Evolutionary conservation across 768 basidiomycete genomes (phyloP), one percentile per base, ranked within the genome.

Genomic region (Serendipita indica): DNA sequence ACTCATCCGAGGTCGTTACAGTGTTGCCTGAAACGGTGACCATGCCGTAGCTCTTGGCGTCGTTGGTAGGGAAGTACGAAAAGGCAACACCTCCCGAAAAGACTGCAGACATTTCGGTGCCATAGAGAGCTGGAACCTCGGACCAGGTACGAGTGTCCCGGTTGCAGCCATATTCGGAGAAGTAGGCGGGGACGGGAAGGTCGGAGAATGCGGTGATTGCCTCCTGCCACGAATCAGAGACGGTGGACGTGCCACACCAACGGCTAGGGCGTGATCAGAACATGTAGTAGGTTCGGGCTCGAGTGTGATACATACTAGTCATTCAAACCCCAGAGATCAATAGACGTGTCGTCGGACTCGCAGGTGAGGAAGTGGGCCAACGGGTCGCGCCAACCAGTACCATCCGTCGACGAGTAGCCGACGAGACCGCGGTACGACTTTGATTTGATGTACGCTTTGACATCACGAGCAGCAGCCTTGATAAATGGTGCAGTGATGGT

Each of bases 21-120:
- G 84, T 82, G 45, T 64, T 75, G 60, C 77, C 77, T 1, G 81
- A 82, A 61, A 94, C 77, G 27, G 77, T 88, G 61, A 89, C 85
- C 76, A 94, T 86, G 25, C 92, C 92, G 63, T 87, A 96, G 63
- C 83, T 83, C n/a, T 66, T 46, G 18, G 88, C 88, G 49, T 54
- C 49, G 25, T 54, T 54, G 22, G 49, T 54, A 1, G 87, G 85
- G 79, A 94, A 92, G 70, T 93, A 94, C 52, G 83, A 84, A 70
- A 89, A 90, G 2, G 91, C 90, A 57, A 94, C 64, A 57, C 88
- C 91, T 62, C 92, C 92, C 32, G 87, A 90, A 82, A 86, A 94
- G 54, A 84, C 81, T 58, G 81, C 70, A 18, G 82, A 77, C 79
- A 92, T 88, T 4, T 84, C 69, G 10, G 77, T 67, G 61, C 84